A percentile compares a stretch with the other conserved stretches of the same genome.
These are phyloP conservation scores for Xylariaceae sp. DNA, from an alignment of 2,329 filamentous ascomycete species.

Conservation along the genomic window DNA sequence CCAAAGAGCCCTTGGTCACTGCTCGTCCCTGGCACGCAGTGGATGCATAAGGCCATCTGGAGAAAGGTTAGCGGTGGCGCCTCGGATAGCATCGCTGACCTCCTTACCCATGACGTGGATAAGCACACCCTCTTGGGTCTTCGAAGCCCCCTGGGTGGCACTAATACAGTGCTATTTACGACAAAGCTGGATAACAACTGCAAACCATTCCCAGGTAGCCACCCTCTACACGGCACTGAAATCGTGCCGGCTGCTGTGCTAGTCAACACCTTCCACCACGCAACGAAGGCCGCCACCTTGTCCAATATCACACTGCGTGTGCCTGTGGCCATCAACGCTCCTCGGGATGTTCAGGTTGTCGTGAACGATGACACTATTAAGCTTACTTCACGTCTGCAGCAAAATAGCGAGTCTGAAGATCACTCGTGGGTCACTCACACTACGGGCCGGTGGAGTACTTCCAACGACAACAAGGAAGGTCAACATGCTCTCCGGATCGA, in stretches of 20 bases:
- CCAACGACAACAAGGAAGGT: not conserved
- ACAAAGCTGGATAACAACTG: constrained; percentile 45
- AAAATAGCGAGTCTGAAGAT: constrained; percentile 3
- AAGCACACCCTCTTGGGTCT: constrained; percentile 45
- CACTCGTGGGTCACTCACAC: constrained; percentile 44
- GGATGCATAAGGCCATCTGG: constrained; percentile 38
- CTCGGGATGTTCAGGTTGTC: constrained; percentile 46
- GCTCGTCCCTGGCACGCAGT: constrained; percentile 28
- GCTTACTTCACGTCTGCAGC: constrained; percentile 42
- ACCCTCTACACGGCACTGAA: constrained; percentile 49
- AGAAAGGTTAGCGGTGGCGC: constrained; percentile 31
- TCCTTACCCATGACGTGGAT: constrained; percentile 40
- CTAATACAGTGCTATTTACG: constrained; percentile 40
- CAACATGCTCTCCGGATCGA: constrained; percentile 23
- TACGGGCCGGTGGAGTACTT: constrained; percentile 24
- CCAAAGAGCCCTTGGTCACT: not conserved
- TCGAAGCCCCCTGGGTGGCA: constrained; percentile 38
- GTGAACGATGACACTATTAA: constrained; percentile 39
- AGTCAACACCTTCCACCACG: constrained; percentile 45
- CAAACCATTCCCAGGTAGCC: constrained; percentile 48
- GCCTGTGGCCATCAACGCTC: constrained; percentile 44
- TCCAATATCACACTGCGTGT: constrained; percentile 43
- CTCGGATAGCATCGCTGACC: not conserved
- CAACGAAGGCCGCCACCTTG: constrained; percentile 38
- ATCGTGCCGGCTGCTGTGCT: constrained; percentile 50